Base-by-base conservation (phyloP, 208 protist species). In the Wallacemonas collosoma region DNA sequence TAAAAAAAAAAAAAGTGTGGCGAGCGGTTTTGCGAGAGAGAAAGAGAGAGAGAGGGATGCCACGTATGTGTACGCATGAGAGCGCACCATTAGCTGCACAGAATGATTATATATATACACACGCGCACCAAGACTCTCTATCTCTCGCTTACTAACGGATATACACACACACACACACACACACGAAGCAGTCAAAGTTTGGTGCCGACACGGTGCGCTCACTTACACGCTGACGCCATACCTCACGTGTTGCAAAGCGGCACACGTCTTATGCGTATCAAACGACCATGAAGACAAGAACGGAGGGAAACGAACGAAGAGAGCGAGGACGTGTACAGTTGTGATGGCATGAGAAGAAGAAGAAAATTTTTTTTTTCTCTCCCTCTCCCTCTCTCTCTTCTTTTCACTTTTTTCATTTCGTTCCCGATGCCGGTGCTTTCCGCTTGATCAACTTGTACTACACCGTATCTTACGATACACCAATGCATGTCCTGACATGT, bases 1-100 rank as follows among this genome's bases (percentile, higher is more conserved):
- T 80, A 73, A 56, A 69, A 68, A 39, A 58, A 15, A 58, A 58
- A 50, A 50, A 26, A 15, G 48, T 15, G 15, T n/a, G 48, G 15
- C 11, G 53, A 69, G 26, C 2, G 3, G 67, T 48, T 55, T 68
- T 17, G 47, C 9, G 54, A 58, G 54, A 65, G 41, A 65, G 60
- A 65, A 1, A 65, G 60, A 62, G 56, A 62, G 56, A 62, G 35
- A 62, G 56, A 62, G 26, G 26, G 26, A 26, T 26, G 26, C 26
- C 26, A 26, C 26, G 26, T 26, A 26, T 26, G 26, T 26, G 26
- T 26, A 0, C 26, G 26, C 26, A 26, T 26, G 36, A 15, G 36
- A 39, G 17, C 14, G 36, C 7, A 60, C 55, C 8, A 39, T 40
- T 15, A 60, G 7, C 8, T 39, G 55, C 12, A 60, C n/a, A 60